phyloP scores from a whole-genome alignment of 2,329 filamentous ascomycete genomes.

The Mycosphaerella sp. region DNA sequence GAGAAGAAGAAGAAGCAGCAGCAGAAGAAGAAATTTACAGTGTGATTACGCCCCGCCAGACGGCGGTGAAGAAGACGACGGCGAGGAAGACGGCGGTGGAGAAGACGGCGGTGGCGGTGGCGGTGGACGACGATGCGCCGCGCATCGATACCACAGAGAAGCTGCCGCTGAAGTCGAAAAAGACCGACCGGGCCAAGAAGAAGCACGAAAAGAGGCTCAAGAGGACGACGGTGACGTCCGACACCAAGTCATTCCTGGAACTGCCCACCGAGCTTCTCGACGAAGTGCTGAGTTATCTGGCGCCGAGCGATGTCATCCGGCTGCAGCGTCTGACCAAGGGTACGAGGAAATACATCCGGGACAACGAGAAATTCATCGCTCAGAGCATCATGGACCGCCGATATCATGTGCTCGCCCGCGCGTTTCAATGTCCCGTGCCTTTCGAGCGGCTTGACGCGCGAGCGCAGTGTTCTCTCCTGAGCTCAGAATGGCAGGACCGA shows the following conservation, averaged over 20 bases:
- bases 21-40: constrained; percentile 11
- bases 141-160: constrained; percentile 47
- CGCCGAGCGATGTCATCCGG: constrained; percentile 47
- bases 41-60: constrained; percentile 11
- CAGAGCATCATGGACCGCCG: constrained; percentile 41
- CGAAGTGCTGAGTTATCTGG: constrained; percentile 43
- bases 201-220: constrained; percentile 30
- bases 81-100: neutral
- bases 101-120: neutral
- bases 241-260: constrained; percentile 37
- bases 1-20: neutral
- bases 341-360: constrained; percentile 41
- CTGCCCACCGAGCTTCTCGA: constrained; percentile 51
- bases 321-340: constrained; percentile 41
- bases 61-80: constrained; percentile 3
- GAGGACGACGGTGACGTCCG: constrained; percentile 31
- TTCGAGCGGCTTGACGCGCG: constrained; percentile 33
- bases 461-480: constrained; percentile 36
- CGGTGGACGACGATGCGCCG: constrained; percentile 38
- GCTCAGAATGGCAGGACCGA: constrained; percentile 39
- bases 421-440: constrained; percentile 47
- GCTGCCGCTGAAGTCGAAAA: constrained; percentile 47
- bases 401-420: constrained; percentile 47
- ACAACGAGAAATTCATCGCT: constrained; percentile 42
- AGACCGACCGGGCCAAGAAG: constrained; percentile 45